Conservation (phyloP, 2,329 filamentous ascomycete genomes). For the Sporothrix mexicana region DNA sequence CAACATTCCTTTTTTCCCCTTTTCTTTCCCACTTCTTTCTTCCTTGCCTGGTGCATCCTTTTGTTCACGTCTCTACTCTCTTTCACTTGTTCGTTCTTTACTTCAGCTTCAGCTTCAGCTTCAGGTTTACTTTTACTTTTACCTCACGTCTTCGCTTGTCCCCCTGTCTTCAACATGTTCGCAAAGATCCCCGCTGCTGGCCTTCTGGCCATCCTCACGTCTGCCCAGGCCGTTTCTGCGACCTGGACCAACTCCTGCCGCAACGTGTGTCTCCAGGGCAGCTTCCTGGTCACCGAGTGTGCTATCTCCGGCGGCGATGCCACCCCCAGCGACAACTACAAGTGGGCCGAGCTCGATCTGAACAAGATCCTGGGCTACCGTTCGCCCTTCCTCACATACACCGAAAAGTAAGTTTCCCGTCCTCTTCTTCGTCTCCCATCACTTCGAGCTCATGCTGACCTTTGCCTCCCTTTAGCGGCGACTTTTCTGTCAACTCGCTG, state of each 20-base stretch:
- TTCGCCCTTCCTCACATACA: not conserved
- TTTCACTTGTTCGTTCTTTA: no score
- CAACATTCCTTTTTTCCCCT: no score
- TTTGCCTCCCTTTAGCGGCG: not conserved
- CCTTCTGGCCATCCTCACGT: no score
- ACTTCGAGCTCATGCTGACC: not conserved
- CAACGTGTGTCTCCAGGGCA: not conserved
- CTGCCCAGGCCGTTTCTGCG: not conserved
- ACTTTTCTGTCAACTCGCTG: not conserved
- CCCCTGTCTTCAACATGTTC: no score
- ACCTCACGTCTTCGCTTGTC: no score
- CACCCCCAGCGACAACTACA: constrained; percentile 3
- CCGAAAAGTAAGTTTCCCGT: not conserved
- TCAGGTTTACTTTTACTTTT: no score
- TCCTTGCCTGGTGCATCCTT: no score
- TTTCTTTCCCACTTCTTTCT: no score
- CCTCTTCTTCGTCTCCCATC: not conserved
- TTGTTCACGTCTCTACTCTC: no score
- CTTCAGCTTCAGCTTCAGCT: no score
- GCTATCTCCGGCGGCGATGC: not conserved
- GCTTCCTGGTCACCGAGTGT: constrained; percentile 7
- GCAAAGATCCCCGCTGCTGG: no score
- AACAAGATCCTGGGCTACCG: not conserved
- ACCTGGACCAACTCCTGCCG: not conserved
- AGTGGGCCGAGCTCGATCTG: constrained; percentile 6